Evolutionary conservation across 2,329 filamentous ascomycete species (phyloP).

Genomic region (Cercospora citrullina): DNA sequence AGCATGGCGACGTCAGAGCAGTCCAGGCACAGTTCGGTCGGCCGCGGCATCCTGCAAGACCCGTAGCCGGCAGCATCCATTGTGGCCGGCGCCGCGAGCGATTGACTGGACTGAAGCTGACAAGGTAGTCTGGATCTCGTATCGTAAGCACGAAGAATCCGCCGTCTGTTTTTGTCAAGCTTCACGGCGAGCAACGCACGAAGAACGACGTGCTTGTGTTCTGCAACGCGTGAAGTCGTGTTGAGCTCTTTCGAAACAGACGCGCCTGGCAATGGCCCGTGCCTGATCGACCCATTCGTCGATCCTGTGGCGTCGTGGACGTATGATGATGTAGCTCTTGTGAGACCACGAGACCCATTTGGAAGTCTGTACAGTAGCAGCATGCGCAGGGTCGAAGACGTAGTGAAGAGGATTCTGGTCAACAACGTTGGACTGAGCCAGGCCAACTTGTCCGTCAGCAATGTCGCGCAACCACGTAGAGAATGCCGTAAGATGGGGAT

Average conservation of each 20-base stretch:
- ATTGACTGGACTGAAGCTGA: background rate
- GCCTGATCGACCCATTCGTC: background rate
- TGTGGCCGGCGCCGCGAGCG: background rate
- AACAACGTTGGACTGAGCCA: background rate
- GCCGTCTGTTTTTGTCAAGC: background rate
- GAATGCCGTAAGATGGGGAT: conserved; percentile 4
- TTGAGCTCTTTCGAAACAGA: background rate
- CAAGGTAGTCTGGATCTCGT: background rate
- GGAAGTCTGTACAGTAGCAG: background rate
- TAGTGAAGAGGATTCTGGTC: background rate
- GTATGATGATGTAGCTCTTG: background rate
- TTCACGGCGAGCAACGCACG: background rate
- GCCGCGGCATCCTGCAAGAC: conserved; percentile 2
- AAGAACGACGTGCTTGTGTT: background rate
- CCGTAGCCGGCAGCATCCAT: conserved; percentile 4
- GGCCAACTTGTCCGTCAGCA: background rate
- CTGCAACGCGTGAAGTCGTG: background rate
- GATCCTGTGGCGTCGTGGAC: background rate
- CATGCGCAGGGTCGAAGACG: background rate
- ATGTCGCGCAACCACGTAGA: background rate
- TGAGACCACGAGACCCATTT: background rate
- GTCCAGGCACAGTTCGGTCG: background rate
- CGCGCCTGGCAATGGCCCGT: background rate
- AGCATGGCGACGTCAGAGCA: background rate
- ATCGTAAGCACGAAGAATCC: background rate